These are phyloP conservation scores for Pythium dissimile DNA, from an alignment of 352 stramenopile genomes.

Conservation along the genomic window DNA sequence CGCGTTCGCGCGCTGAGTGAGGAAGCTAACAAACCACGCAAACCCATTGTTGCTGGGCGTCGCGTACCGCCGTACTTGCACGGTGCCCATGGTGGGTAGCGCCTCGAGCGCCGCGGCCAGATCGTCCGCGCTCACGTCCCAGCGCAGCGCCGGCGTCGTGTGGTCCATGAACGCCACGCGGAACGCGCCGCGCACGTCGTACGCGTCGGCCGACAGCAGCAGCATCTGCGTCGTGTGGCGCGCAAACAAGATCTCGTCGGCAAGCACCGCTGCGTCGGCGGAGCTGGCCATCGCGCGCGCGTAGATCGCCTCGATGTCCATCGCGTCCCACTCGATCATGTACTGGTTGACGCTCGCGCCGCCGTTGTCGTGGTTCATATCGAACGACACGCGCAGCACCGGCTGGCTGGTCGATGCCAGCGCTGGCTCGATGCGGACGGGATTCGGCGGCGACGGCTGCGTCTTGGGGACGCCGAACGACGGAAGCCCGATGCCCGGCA, in stretches of 20 bases:
- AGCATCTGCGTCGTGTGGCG: conserved; percentile 88
- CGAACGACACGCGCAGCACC: conserved; percentile 79
- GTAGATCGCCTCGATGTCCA: conserved; percentile 71
- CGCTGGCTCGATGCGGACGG: conserved; percentile 43
- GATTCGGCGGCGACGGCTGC: conserved; percentile 54
- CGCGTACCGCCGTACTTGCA: conserved; percentile 68
- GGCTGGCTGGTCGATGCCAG: conserved; percentile 20
- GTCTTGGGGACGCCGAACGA: conserved; percentile 76
- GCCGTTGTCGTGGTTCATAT: conserved; percentile 71
- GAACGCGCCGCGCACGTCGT: conserved; percentile 88
- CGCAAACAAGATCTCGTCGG: conserved; percentile 75
- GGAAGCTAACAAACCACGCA: conserved; percentile 80
- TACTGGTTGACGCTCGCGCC: conserved; percentile 83
- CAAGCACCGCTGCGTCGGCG: conserved; percentile 26
- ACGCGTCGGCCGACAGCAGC: conserved; percentile 67
- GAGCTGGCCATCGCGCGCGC: conserved; percentile 27
- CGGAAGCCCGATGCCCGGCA: conserved; percentile 58
- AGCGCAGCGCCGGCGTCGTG: conserved; percentile 65
- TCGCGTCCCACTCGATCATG: conserved; percentile 92
- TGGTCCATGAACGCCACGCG: conserved; percentile 68
- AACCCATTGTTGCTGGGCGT: conserved; percentile 59
- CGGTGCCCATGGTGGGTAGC: conserved; percentile 79
- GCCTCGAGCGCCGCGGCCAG: conserved; percentile 76
- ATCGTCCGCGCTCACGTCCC: conserved; percentile 73
- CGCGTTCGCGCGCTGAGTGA: conserved; percentile 48